phyloP scores from a whole-genome alignment of 257 asterid genomes.

The Paulownia fortunei region DNA sequence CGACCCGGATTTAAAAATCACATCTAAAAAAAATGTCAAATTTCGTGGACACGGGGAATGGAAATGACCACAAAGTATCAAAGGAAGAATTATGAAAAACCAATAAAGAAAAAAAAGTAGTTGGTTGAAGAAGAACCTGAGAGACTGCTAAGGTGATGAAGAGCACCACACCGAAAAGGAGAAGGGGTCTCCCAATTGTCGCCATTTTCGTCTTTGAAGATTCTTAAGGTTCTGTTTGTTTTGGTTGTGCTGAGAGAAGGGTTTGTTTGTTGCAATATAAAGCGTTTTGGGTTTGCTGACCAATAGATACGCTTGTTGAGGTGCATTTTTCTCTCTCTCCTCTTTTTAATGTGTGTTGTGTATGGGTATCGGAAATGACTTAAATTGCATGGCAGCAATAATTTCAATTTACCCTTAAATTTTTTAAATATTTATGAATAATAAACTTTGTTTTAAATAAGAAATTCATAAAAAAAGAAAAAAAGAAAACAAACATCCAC shows the following conservation, averaged over 20 bases:
- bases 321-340: too few species aligned
- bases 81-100: background rate
- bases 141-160: conserved; percentile 41
- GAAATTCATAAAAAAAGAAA: too few species aligned
- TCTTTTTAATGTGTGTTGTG: too few species aligned
- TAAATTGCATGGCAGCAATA: too few species aligned
- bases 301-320: too few species aligned
- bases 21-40: background rate
- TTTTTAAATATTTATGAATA: too few species aligned
- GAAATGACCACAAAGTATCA: background rate
- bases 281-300: too few species aligned
- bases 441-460: too few species aligned
- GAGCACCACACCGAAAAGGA: conserved; percentile 41
- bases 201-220: conserved; percentile 37
- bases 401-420: too few species aligned
- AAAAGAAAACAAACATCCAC: too few species aligned
- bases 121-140: conserved; percentile 47
- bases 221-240: background rate
- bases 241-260: background rate
- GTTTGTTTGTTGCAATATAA: background rate
- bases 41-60: background rate
- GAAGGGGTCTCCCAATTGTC: conserved; percentile 28
- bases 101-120: background rate
- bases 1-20: background rate
- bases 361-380: too few species aligned